These are phyloP conservation scores for Lactarius pseudohatsudake DNA, from an alignment of 768 basidiomycete genomes.

Conservation along the genomic window DNA sequence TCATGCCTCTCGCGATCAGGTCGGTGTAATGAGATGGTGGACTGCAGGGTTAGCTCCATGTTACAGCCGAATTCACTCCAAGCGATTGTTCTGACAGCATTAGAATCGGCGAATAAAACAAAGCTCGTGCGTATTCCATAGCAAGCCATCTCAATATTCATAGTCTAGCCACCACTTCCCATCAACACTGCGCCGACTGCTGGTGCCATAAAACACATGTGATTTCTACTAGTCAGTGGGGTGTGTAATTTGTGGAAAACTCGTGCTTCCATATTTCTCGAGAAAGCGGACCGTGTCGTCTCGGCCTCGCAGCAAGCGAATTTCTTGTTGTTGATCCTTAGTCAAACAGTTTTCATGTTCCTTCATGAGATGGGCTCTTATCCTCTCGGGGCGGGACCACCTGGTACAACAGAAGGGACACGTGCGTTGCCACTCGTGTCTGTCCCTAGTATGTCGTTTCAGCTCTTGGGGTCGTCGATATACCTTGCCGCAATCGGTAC, in stretches of 20 bases:
- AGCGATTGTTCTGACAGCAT: constrained; percentile 74
- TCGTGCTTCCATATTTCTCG: background rate
- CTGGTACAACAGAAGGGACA: constrained; percentile 4
- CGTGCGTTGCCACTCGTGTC: background rate
- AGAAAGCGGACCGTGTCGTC: background rate
- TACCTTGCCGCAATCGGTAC: background rate
- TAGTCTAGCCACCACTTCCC: background rate
- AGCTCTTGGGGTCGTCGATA: constrained; percentile 7
- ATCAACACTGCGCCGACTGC: background rate
- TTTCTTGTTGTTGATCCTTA: background rate
- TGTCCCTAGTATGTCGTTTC: constrained; percentile 1
- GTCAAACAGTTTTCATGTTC: background rate
- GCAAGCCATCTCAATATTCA: background rate
- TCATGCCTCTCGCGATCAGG: background rate
- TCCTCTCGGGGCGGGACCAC: constrained; percentile 16
- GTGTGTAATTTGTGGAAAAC: background rate
- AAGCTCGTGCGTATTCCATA: constrained; percentile 48
- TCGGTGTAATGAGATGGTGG: background rate
- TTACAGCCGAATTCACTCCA: constrained; percentile 86
- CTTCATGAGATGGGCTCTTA: constrained; percentile 3
- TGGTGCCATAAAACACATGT: background rate
- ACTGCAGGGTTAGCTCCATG: constrained; percentile 49
- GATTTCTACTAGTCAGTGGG: background rate
- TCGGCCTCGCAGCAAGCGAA: background rate
- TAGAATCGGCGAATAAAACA: constrained; percentile 79